A percentile compares a stretch with the other conserved stretches of the same genome.
phyloP scores from a whole-genome alignment of 768 basidiomycete species.

The Leccinellum luteum region DNA sequence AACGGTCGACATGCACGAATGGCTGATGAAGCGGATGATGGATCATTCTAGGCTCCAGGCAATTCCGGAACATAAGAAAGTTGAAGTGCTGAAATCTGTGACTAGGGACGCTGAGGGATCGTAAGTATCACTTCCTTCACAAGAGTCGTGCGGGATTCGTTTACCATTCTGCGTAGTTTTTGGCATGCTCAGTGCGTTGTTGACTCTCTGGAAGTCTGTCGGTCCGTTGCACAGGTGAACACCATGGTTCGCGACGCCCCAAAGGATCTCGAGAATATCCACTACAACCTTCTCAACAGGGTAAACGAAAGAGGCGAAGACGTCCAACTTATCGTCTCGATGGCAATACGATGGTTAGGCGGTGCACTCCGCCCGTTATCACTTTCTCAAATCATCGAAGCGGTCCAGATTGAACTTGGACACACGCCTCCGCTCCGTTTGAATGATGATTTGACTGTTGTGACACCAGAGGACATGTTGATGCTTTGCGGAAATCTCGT shows the following conservation, averaged over 20 bases:
- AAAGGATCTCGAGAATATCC: slow-evolving; percentile 19
- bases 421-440: slow-evolving; percentile 17
- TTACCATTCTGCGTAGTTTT: slow-evolving; percentile 16
- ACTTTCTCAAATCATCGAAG: slow-evolving; percentile 27
- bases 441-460: slow-evolving; percentile 26
- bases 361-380: slow-evolving; percentile 28
- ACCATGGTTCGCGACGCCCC: slow-evolving; percentile 17
- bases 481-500: slow-evolving; percentile 26
- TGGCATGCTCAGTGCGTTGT: slow-evolving; percentile 29
- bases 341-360: slow-evolving; percentile 23
- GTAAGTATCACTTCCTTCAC: slow-evolving; percentile 10
- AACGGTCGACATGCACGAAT: slow-evolving; percentile 22
- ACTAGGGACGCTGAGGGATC: slow-evolving; percentile 15
- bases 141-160: neutral
- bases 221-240: slow-evolving; percentile 25
- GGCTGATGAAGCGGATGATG: slow-evolving; percentile 26
- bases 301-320: slow-evolving; percentile 22
- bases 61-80: slow-evolving; percentile 22
- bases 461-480: slow-evolving; percentile 25
- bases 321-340: slow-evolving; percentile 23
- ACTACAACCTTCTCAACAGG: slow-evolving; percentile 22
- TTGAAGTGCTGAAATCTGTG: slow-evolving; percentile 18
- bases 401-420: slow-evolving; percentile 29
- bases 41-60: slow-evolving; percentile 21
- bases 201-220: slow-evolving; percentile 26